phyloP scores from a whole-genome alignment of 306 rosid genomes.

The Aeschynomene evenia region DNA sequence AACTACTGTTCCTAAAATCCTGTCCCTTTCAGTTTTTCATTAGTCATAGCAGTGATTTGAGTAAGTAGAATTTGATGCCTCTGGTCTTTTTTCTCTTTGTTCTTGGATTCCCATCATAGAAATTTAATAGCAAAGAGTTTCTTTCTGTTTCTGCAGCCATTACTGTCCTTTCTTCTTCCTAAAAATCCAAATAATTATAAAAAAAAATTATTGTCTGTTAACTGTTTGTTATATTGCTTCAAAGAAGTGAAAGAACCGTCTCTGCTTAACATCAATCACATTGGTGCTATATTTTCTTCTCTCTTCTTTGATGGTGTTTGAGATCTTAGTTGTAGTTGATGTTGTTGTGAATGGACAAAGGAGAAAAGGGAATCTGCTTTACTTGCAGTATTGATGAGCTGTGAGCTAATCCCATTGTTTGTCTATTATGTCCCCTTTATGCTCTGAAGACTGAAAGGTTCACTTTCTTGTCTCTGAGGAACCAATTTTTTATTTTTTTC shows the following conservation, averaged over 20 bases:
- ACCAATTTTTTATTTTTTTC: conserved; percentile 34
- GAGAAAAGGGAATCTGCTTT: conserved; percentile 98
- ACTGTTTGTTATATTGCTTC: conserved; percentile 24
- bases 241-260: background rate
- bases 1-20: conserved; percentile 41
- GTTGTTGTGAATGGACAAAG: conserved; percentile 40
- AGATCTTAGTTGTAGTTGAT: conserved; percentile 40
- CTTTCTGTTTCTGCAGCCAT: conserved; percentile 24
- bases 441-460: conserved; percentile 98
- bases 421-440: conserved; percentile 66
- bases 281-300: conserved; percentile 31
- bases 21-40: conserved; percentile 44
- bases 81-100: conserved; percentile 35
- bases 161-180: conserved; percentile 21
- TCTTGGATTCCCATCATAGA: conserved; percentile 46
- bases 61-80: conserved; percentile 48
- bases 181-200: conserved; percentile 26
- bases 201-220: background rate
- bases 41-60: conserved; percentile 49
- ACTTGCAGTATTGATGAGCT: conserved; percentile 67
- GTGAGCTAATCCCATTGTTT: conserved; percentile 72
- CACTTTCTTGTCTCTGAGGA: conserved; percentile 72
- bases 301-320: conserved; percentile 47
- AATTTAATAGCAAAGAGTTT: conserved; percentile 44
- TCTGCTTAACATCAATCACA: conserved; percentile 38